Evolutionary conservation across 164 flowering plant species (phyloP).

Genomic region (Litsea cubeba): DNA sequence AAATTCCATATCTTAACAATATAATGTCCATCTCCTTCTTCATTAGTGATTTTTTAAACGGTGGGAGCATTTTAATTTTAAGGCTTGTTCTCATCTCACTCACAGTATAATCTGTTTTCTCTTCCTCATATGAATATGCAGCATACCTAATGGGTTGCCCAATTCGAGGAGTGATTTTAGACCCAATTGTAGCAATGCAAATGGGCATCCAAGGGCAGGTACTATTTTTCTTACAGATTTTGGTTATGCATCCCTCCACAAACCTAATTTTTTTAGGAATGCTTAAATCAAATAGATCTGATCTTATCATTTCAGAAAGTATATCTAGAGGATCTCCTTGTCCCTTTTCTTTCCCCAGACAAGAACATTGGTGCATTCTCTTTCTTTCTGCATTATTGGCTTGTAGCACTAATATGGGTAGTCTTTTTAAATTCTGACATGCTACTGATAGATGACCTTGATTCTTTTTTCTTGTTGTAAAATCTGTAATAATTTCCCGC

Average conservation of each 20-base stretch:
- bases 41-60: not conserved
- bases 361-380: not conserved
- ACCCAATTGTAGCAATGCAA: constrained; percentile 92
- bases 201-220: constrained; percentile 99
- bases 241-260: not conserved
- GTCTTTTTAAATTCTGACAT: too few species aligned
- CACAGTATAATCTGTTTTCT: not conserved
- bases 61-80: not conserved
- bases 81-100: not conserved
- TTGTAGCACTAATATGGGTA: too few species aligned
- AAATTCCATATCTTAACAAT: not conserved
- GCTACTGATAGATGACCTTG: too few species aligned
- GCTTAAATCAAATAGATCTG: not conserved
- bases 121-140: constrained; percentile 32
- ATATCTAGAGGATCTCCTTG: too few species aligned
- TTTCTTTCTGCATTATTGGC: not conserved
- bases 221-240: constrained; percentile 2
- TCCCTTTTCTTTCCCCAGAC: not conserved
- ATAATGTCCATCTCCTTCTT: not conserved
- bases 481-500: too few species aligned
- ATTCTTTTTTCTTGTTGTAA: too few species aligned
- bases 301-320: not conserved
- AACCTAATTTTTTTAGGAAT: not conserved
- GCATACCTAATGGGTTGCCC: constrained; percentile 98
- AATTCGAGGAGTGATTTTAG: constrained; percentile 90